These are phyloP conservation scores for Rosa persica DNA, from an alignment of 306 rosid genomes.

Conservation along the genomic window DNA sequence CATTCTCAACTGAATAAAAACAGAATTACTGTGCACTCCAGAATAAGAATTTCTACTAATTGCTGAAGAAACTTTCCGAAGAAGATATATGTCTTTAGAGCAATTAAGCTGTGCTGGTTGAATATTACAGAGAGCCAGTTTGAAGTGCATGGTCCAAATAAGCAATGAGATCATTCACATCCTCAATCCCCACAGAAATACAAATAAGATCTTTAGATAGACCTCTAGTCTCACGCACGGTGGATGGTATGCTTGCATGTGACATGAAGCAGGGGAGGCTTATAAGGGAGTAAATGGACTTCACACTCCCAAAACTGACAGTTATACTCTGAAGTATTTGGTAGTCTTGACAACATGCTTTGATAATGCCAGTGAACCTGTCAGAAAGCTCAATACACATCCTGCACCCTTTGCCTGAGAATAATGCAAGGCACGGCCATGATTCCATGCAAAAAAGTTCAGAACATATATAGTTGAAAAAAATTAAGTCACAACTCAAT, in stretches of 20 bases:
- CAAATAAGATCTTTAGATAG: constrained; percentile 80
- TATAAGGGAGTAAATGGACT: constrained; percentile 90
- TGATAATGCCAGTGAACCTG: constrained; percentile 79
- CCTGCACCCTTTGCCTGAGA: constrained; percentile 96
- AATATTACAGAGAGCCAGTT: constrained; percentile 53
- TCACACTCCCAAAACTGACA: constrained; percentile 92
- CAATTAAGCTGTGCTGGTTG: not conserved
- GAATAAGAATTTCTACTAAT: not conserved
- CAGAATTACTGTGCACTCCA: not conserved
- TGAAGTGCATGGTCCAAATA: constrained; percentile 63
- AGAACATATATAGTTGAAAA: no score
- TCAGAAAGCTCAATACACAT: constrained; percentile 85
- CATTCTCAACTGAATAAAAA: not conserved
- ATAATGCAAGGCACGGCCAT: no score
- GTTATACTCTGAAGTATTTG: constrained; percentile 86
- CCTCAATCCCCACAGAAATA: constrained; percentile 85
- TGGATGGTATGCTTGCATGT: constrained; percentile 81
- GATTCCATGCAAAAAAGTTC: no score
- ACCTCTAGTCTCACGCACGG: constrained; percentile 79
- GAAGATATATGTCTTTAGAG: not conserved
- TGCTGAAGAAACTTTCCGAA: not conserved
- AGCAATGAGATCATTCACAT: constrained; percentile 69
- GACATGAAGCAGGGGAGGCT: constrained; percentile 87
- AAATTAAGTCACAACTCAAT: no score
- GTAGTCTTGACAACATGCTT: constrained; percentile 86